These are phyloP conservation scores for Ceratobasidium sp. DNA, from an alignment of 1,284 basidiomycete species.

Conservation along the genomic window DNA sequence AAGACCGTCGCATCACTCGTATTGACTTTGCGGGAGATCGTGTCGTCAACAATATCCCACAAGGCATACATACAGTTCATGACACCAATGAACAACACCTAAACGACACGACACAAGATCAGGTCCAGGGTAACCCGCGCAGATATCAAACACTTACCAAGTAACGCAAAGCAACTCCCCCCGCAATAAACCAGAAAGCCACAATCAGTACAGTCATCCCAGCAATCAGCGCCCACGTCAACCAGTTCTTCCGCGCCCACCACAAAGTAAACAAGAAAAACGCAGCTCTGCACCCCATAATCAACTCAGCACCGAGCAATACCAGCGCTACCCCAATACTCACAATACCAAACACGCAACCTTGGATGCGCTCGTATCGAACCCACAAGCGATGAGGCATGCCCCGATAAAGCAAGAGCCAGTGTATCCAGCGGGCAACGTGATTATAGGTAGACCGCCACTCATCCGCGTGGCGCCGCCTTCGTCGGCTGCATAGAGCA, in stretches of 20 bases:
- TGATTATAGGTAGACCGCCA: conserved; percentile 84
- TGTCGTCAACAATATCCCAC: conserved; percentile 92
- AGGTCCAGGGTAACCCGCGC: conserved; percentile 46
- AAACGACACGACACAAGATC: conserved; percentile 56
- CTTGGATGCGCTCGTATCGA: conserved; percentile 94
- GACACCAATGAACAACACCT: conserved; percentile 95
- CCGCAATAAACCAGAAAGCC: conserved; percentile 87
- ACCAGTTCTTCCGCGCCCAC: conserved; percentile 83
- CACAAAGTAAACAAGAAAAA: conserved; percentile 95
- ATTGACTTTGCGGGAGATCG: conserved; percentile 91
- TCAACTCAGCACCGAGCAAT: conserved; percentile 12
- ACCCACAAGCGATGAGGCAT: conserved; percentile 89
- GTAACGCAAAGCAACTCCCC: conserved; percentile 77
- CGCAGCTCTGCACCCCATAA: conserved; percentile 60
- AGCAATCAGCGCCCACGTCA: conserved; percentile 83
- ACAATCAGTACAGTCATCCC: conserved; percentile 82
- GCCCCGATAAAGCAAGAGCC: conserved; percentile 94
- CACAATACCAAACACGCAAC: conserved; percentile 82
- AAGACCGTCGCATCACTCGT: conserved; percentile 92
- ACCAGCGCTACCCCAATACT: neutral
- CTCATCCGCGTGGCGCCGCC: conserved; percentile 95
- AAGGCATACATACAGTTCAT: conserved; percentile 91
- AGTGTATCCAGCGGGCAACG: conserved; percentile 87
- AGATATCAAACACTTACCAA: conserved; percentile 64
- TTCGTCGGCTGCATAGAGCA: conserved; percentile 76